phyloP scores from a whole-genome alignment of 495 filamentous ascomycete species.

The Tuber aestivum region DNA sequence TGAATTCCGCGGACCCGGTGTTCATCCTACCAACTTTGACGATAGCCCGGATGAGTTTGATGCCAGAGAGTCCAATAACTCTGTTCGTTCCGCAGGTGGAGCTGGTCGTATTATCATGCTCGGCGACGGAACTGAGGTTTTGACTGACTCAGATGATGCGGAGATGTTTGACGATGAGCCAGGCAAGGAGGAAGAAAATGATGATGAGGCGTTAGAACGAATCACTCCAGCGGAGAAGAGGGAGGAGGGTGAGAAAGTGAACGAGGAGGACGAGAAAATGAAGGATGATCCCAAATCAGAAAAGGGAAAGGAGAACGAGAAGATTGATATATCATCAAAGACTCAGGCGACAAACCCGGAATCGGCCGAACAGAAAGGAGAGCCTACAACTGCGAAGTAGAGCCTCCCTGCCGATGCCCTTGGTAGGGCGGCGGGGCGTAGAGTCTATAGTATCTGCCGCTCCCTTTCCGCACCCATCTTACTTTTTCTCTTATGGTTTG shows the following conservation, averaged over 20 bases:
- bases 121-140: constrained; percentile 84
- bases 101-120: constrained; percentile 84
- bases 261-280: constrained; percentile 20
- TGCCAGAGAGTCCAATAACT: constrained; percentile 47
- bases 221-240: constrained; percentile 14
- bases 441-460: neutral
- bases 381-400: neutral
- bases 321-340: constrained; percentile 26
- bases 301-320: constrained; percentile 37
- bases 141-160: constrained; percentile 77
- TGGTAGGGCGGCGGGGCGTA: neutral
- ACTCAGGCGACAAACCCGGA: constrained; percentile 21
- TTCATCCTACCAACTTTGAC: constrained; percentile 76
- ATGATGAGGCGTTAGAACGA: constrained; percentile 34
- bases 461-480: neutral
- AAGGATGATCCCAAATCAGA: constrained; percentile 32
- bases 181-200: constrained; percentile 47
- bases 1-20: constrained; percentile 89
- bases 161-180: constrained; percentile 90
- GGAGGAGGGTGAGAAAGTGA: constrained; percentile 2
- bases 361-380: constrained; percentile 9
- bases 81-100: neutral
- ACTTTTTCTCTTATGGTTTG: neutral
- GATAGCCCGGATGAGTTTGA: constrained; percentile 92
- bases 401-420: neutral